Evolutionary conservation across 345 rosid species (phyloP), one percentile per base, ranked within the genome.

Genomic region (Carallia pectinifolia): DNA sequence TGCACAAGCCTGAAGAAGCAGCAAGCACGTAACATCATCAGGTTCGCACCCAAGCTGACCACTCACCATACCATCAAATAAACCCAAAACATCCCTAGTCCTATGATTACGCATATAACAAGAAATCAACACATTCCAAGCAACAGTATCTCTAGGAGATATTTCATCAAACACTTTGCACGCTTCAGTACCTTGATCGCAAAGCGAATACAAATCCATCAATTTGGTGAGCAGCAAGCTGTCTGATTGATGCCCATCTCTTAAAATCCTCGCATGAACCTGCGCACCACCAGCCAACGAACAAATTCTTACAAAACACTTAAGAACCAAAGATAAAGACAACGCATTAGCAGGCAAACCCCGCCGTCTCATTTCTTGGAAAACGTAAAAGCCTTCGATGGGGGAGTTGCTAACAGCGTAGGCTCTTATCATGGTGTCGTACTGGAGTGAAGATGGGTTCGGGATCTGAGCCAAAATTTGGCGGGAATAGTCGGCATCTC

Each of bases 61-160:
- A 58, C 52, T 77, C 23, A 69, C 70, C 89, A 93, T 84, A 65
- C 74, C 64, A 81, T 93, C 93, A 76, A 93, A 90, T 72, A 86
- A 36, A n/a, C 74, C 67, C 23, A 90, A 65, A 53, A 82, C 92
- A 75, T 90, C 92, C 44, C 81, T 76, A 0, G 90, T 85, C 67
- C 87, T 82, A 34, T 74, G 80, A 69, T 86, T 90, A 54, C 86
- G 82, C 5, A 93, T 39, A 62, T 70, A 88, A 67, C 96, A 90
- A 54, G 98, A 86, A 63, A 90, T 75, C 68, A 93, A 66, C 37
- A 90, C 97, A 75, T 90, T 90, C 88, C 90, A 90, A 17, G 90
- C 81, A 40, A 93, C 88, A 4, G 74, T 82, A 59, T 93, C 98
- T 71, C 83, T 88, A 0, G 72, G 65, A 53, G 84, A 76, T 48